Base-by-base conservation (phyloP, 352 stramenopile genomes). In the Phytophthora ramorum region DNA sequence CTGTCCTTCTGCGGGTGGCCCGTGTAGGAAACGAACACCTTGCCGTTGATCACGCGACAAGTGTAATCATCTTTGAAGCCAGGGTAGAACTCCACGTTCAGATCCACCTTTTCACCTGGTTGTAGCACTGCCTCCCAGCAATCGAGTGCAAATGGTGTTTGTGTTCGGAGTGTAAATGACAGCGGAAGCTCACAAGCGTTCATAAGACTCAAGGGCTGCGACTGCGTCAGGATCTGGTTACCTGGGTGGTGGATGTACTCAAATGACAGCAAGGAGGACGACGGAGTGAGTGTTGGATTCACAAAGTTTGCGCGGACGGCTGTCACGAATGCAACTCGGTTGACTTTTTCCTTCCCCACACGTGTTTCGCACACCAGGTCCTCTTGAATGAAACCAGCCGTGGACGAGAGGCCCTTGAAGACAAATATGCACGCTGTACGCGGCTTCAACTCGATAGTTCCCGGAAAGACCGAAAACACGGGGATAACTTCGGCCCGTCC, bases 71-170 rank as follows among this genome's bases (percentile, higher is more conserved):
- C 85, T 56, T 95, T 95, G 60, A 97, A 98, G 13, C 91, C 88
- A 0, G 96, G 93, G 65, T 99, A 96, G 69, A 99, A 99, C 45
- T 97, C 81, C 26, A 99, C 93, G 41, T 79, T 92, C 16, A 98
- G 73, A 2, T 83, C 78, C 7, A 92, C 66, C 12, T 73, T 84
- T 38, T 97, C 86, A 2, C 78, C 80, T 8, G 96, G 93, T 37
- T 90, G 71, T 7, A 99, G 69, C 4, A 79, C 78, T 17, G 95
- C 82, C 45, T 98, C 96, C 85, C 87, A 97, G 56, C 78, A 92
- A 58, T 98, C 94, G 2, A 98, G 64, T 26, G 88, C 89, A 70
- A 98, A 99, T 2, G 96, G 96, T 6, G 90, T 85, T 59, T 96
- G 83, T 0, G 92, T 95, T 26, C 90, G 85, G 41, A 98, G 69